These are phyloP conservation scores for Begonia peltatifolia DNA, from an alignment of 306 rosid genomes.

Conservation along the genomic window DNA sequence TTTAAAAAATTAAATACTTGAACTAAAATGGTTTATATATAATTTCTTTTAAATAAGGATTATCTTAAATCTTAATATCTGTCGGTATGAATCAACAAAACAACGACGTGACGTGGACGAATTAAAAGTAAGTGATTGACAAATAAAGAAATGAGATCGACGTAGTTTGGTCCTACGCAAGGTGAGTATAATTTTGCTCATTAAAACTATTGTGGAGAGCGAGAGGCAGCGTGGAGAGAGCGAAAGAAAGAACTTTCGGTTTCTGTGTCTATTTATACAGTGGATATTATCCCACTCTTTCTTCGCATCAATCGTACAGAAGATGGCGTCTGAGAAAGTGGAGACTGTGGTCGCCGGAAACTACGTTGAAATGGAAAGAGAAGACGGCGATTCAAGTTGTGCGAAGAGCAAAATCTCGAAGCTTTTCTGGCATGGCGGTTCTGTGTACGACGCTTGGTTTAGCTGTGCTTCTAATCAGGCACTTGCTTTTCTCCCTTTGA, in stretches of 20 bases:
- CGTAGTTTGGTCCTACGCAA: not conserved
- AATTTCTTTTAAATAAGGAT: too few species aligned
- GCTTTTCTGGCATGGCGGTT: constrained; percentile 87
- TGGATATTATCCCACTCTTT: constrained; percentile 20
- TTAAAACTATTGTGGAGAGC: not conserved
- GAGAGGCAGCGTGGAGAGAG: constrained; percentile 5
- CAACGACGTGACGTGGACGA: too few species aligned
- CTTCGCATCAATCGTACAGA: constrained; percentile 8
- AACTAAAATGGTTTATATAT: too few species aligned
- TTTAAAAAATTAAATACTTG: not conserved
- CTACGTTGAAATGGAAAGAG: constrained; percentile 88
- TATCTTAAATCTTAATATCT: too few species aligned
- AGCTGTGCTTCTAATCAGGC: constrained; percentile 98
- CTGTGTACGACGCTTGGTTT: constrained; percentile 98
- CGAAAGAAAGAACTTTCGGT: constrained; percentile 4
- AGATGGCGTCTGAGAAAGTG: constrained; percentile 94
- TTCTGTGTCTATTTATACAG: constrained; percentile 28
- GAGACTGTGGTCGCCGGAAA: constrained; percentile 91
- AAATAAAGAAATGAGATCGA: not conserved
- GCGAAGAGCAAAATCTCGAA: constrained; percentile 37
- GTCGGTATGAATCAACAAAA: too few species aligned
- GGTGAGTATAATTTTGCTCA: too few species aligned
- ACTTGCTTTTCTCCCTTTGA: constrained; percentile 1
- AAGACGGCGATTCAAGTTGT: constrained; percentile 44
- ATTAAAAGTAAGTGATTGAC: too few species aligned